Base-by-base conservation (phyloP, 2,329 filamentous ascomycete genomes). In the Colletotrichum tropicicola region DNA sequence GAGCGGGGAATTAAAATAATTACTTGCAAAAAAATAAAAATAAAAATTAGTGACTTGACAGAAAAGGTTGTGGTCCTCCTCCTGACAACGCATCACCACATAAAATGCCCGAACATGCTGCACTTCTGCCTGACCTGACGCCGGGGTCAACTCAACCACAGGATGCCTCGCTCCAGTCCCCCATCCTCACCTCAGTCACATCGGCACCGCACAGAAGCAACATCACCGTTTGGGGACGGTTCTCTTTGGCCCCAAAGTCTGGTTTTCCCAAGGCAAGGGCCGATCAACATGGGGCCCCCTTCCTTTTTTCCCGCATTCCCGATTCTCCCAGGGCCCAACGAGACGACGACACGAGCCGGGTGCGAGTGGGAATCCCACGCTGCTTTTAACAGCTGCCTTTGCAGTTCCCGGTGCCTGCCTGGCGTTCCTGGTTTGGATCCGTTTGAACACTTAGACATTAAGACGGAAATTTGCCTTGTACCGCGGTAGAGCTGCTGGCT, bases 41-140 rank as follows among this genome's bases (percentile, higher is more conserved):
- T 37, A 54, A 39, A 23, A 41, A n/a, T 13, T 43, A 43, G 15
- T 21, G 19, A 8, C 39, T 15, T 17, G 30, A 13, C 13, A 32
- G 30, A 13, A 39, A 51, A 21, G 35, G 9, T 28, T 35, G 23
- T 51, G 44, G 44, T 45, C 39, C 21, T 44, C 51, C 71, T 73
- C 72, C 77, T 85, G 83, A 84, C 82, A 85, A 83, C 82, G 78
- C 81, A 84, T 83, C 81, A 81, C 74, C 77, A 75, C 75, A 79
- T 77, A 73, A 73, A 74, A 75, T 75, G 77, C 79, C 78, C 75
- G 76, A 79, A 76, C 67, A 71, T 75, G 73, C 75, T 81, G 80
- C 80, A 82, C 75, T 77, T 79, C 77, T 82, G 80, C 80, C 80
- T 80, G 78, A 82, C 78, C 71, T 73, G 72, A 68, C 74, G 43